These are phyloP conservation scores for Myxozyma mucilagina DNA, from an alignment of 805 yeast species.

Conservation along the genomic window DNA sequence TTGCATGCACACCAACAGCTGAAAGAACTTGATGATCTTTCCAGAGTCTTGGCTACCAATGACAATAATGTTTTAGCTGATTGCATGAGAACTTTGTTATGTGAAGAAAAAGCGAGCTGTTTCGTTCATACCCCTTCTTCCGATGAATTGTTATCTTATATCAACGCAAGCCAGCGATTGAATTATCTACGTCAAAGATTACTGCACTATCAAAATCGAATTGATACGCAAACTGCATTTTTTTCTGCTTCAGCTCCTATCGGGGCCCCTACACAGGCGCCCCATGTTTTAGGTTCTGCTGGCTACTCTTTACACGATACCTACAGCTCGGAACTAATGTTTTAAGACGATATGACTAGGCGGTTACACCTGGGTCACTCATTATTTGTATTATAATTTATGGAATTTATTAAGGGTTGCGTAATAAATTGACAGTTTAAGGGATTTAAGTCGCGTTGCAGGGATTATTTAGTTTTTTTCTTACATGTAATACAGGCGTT, in stretches of 20 bases:
- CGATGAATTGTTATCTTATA: not conserved
- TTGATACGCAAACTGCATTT: not conserved
- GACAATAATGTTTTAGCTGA: not conserved
- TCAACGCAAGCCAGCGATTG: not conserved
- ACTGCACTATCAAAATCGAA: not conserved
- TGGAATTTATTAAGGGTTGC: too few relatives aligned
- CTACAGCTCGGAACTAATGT: too few relatives aligned
- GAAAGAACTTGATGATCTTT: conserved; percentile 1
- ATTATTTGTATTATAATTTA: too few relatives aligned
- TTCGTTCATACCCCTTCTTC: not conserved
- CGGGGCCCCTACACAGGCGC: not conserved
- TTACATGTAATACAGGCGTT: too few relatives aligned
- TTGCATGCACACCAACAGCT: not conserved
- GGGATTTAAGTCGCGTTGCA: too few relatives aligned
- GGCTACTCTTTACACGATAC: too few relatives aligned
- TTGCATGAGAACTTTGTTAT: not conserved
- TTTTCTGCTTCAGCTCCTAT: not conserved
- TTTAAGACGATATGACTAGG: too few relatives aligned
- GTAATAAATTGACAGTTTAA: too few relatives aligned
- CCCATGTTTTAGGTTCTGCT: too few relatives aligned
- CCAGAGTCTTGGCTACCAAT: not conserved
- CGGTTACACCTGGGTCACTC: too few relatives aligned
- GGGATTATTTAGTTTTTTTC: too few relatives aligned
- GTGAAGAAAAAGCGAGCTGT: not conserved
- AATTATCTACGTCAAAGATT: not conserved